Conservation (phyloP, 495 filamentous ascomycete species). For the Penicillium fimorum region DNA sequence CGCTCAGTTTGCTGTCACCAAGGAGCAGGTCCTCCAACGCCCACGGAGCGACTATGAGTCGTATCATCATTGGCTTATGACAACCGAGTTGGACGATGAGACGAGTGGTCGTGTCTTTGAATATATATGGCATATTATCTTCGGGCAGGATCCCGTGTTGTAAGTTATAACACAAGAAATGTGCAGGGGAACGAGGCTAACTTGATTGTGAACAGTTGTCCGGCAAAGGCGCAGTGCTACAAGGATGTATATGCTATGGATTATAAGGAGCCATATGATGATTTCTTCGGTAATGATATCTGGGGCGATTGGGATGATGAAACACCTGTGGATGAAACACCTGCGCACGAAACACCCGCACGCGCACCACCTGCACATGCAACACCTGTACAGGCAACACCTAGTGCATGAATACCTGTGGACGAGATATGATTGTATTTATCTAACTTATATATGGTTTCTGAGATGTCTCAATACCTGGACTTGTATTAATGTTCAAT, state of each 20-base stretch:
- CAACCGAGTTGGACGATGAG: slow-evolving; percentile 56
- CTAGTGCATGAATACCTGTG: neutral
- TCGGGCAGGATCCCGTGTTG: slow-evolving; percentile 42
- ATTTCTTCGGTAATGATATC: slow-evolving; percentile 5
- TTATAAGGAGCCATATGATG: slow-evolving; percentile 7
- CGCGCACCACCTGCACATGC: neutral
- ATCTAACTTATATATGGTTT: slow-evolving; percentile 3
- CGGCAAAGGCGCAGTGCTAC: slow-evolving; percentile 31
- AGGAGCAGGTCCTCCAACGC: slow-evolving; percentile 48
- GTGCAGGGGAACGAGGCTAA: slow-evolving; percentile 8
- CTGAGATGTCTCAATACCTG: neutral
- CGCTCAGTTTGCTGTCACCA: slow-evolving; percentile 66
- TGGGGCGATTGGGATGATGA: slow-evolving; percentile 11
- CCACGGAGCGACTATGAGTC: slow-evolving; percentile 52
- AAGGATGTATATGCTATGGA: slow-evolving; percentile 32
- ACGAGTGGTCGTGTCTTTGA: slow-evolving; percentile 65
- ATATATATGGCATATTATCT: slow-evolving; percentile 72
- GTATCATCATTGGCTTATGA: slow-evolving; percentile 59
- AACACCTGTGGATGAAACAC: neutral
- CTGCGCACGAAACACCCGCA: neutral
- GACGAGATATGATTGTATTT: slow-evolving; percentile 6
- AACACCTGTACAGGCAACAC: neutral
- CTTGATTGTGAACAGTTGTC: slow-evolving; percentile 25
- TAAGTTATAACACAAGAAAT: slow-evolving; percentile 18
- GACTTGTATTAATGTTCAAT: neutral